A percentile compares a stretch with the other conserved stretches of the same genome.
Conservation (phyloP, 1,284 basidiomycete genomes). For the Trichosporon asahii region DNA sequence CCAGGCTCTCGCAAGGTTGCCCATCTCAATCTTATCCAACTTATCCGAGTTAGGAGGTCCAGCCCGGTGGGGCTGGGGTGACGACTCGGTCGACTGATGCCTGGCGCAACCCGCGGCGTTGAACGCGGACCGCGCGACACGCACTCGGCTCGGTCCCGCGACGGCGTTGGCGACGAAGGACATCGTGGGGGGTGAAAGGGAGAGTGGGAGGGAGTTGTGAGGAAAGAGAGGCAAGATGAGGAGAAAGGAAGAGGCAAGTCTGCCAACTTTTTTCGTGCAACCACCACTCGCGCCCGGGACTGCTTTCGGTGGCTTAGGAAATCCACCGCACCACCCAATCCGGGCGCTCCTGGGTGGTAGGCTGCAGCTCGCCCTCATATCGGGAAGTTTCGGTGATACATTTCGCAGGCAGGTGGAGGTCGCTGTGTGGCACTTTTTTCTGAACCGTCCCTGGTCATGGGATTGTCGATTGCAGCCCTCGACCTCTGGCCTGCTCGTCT, state of each 20-base stretch:
- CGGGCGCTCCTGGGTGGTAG: background rate
- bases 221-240: background rate
- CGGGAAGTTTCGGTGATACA: background rate
- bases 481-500: background rate
- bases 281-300: background rate
- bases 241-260: background rate
- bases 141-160: conserved; percentile 23
- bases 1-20: background rate
- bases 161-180: conserved; percentile 19
- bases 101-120: background rate
- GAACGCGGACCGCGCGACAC: background rate
- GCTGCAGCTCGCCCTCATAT: background rate
- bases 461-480: background rate
- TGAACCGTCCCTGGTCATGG: background rate
- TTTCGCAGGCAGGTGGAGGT: background rate
- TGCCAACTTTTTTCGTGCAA: background rate
- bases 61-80: no score
- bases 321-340: background rate
- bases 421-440: conserved; percentile 28
- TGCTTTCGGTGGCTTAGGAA: background rate
- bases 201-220: background rate
- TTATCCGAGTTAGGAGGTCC: background rate
- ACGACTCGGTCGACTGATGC: background rate
- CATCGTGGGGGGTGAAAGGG: conserved; percentile 6
- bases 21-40: background rate